These are phyloP conservation scores for Xylariaceae sp. DNA, from an alignment of 2,329 filamentous ascomycete species.

Conservation along the genomic window DNA sequence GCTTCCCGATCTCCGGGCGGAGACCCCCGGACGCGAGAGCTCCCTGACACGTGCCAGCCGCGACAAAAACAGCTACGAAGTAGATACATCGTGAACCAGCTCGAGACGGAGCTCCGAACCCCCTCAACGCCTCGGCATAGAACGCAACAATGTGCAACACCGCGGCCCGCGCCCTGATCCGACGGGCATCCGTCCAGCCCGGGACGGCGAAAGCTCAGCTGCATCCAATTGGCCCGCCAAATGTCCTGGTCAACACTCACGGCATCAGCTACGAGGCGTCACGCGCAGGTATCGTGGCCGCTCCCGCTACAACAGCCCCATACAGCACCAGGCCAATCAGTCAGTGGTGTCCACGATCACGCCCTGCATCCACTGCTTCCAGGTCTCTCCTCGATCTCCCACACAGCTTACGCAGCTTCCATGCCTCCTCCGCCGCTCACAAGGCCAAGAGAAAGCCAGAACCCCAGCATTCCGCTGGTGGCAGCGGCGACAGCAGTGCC, in stretches of 20 bases:
- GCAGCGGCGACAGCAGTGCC: background rate
- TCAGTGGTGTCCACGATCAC: background rate
- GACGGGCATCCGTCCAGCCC: constrained; percentile 16
- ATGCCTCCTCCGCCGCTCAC: constrained; percentile 1
- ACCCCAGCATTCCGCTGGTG: background rate
- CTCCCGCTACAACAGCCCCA: background rate
- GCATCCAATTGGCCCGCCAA: constrained; percentile 19
- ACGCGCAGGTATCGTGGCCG: constrained; percentile 12
- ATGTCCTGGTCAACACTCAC: constrained; percentile 1
- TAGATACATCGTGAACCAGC: background rate
- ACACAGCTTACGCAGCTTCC: constrained; percentile 5
- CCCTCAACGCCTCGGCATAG: background rate
- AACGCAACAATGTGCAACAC: constrained; percentile 20
- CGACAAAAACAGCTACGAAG: background rate
- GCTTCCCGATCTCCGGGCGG: background rate
- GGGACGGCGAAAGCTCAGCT: constrained; percentile 20
- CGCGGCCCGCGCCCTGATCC: constrained; percentile 21
- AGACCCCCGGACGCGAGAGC: no score
- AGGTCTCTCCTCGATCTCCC: background rate
- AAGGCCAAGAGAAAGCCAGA: constrained; percentile 16
- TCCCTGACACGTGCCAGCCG: no score
- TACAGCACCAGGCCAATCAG: constrained; percentile 4
- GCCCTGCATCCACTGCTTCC: background rate
- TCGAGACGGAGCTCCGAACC: background rate
- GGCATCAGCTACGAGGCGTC: constrained; percentile 17